These are phyloP conservation scores for Aaosphaeria arxii DNA, from an alignment of 2,329 filamentous ascomycete species.

Conservation along the genomic window DNA sequence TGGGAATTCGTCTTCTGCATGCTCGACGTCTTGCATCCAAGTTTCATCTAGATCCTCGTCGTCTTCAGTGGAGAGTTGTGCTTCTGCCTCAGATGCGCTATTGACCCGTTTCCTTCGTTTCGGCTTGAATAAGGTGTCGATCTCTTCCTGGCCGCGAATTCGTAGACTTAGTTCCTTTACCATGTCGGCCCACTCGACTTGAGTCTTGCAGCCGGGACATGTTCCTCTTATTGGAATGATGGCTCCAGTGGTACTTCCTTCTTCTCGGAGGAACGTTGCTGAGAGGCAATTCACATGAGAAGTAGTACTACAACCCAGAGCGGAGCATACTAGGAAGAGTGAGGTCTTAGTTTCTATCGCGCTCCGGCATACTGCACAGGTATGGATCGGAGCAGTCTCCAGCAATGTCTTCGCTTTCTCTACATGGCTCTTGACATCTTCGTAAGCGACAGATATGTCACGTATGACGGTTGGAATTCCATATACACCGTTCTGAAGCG, in stretches of 20 bases:
- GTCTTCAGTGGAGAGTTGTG: constrained; percentile 13
- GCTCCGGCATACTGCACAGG: constrained; percentile 51
- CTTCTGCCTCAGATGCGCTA: constrained; percentile 12
- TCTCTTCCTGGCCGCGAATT: constrained; percentile 65
- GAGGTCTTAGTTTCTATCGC: constrained; percentile 36
- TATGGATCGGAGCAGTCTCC: constrained; percentile 14
- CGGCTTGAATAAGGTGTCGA: constrained; percentile 65
- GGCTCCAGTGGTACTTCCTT: constrained; percentile 31
- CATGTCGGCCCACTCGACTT: constrained; percentile 70
- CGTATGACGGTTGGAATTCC: constrained; percentile 28
- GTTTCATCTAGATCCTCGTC: constrained; percentile 34
- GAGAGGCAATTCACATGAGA: constrained; percentile 59
- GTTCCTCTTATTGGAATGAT: constrained; percentile 66
- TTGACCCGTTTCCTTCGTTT: constrained; percentile 37
- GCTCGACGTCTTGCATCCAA: constrained; percentile 30
- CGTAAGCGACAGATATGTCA: constrained; percentile 54
- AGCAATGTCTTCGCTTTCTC: constrained; percentile 47
- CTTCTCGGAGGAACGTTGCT: constrained; percentile 44
- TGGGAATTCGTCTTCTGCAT: constrained; percentile 19
- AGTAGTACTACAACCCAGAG: constrained; percentile 44
- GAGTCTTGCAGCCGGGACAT: constrained; percentile 67
- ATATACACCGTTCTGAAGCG: constrained; percentile 1
- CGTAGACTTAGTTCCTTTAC: constrained; percentile 80
- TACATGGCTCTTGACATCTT: constrained; percentile 47
- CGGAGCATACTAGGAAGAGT: constrained; percentile 52